Evolutionary conservation across 2,329 filamentous ascomycete species (phyloP), one percentile per base, ranked within the genome.

Genomic region (Talaromyces islandicus): DNA sequence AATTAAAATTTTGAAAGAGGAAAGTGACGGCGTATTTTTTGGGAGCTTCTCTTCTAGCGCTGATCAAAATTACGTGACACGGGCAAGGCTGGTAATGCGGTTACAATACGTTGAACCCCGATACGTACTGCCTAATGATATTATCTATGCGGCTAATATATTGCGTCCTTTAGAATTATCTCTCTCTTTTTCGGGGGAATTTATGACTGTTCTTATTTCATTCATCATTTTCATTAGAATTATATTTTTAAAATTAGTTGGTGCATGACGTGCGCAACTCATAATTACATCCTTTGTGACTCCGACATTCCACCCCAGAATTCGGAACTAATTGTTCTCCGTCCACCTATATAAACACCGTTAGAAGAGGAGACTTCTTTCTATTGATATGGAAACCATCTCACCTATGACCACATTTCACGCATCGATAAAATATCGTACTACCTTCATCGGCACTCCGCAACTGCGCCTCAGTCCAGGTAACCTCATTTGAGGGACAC

Each of bases 371-470:
- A n/a, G n/a, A n/a, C n/a, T n/a, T n/a, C n/a, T n/a, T n/a, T n/a
- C n/a, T n/a, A n/a, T n/a, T n/a, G n/a, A n/a, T n/a, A n/a, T n/a
- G n/a, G 17, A 38, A 29, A 19, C n/a, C 9, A 27, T n/a, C 17
- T 30, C 25, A 66, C 65, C 60, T 64, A 27, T 67, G 58, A 10
- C 60, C 61, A 55, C 66, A 68, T 53, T 64, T 60, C n/a, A 56
- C 75, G 51, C 91, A 95, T 61, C 82, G 87, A 77, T 91, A 95
- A 69, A 95, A 92, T 61, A 94, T 85, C 0, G 91, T 96, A 61
- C 87, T 90, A 54, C 92, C 92, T 84, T 97, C 92, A 75, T 97
- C 92, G 51, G 92, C 92, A 78, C 91, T 86, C 67, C 92, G 86
- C 67, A 95, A 78, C 73, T 96, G 92, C 65, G 63, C 58, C 54